Base-by-base conservation (phyloP, 371 early-diverging fungal genomes). In the Rhizomucor miehei region DNA sequence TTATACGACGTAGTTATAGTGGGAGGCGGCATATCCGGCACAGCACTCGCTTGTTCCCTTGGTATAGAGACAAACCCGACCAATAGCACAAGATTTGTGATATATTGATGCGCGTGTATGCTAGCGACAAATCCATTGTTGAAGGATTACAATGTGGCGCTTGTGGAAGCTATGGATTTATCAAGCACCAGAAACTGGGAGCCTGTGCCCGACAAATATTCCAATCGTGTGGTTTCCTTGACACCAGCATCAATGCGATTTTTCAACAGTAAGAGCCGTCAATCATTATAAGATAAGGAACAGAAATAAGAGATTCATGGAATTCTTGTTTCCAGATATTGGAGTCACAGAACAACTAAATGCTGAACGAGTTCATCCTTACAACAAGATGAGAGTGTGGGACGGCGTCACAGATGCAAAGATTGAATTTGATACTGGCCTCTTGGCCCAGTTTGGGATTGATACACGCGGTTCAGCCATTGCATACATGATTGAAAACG, bases 21-120 rank as follows among this genome's bases (percentile, higher is more conserved):
- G n/a, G 97, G 97, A 17, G 94, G 92, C 40, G 97, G 97, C n/a
- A 86, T 91, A 21, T 87, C 92, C 21, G 97, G 97, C 34, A 85
- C 85, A 14, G 88, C 93, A 9, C 71, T 93, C 23, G 95, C 94
- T 10, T 85, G 86, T 55, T 85, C 88, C 12, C 77, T 95, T 38
- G 87, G 91, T 90, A 23, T 19, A 46, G n/a, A 48, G 24, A 6
- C 35, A 44, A 29, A 29, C n/a, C n/a, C n/a, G n/a, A n/a, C n/a
- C n/a, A n/a, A n/a, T n/a, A n/a, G n/a, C n/a, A n/a, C n/a, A n/a
- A n/a, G n/a, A n/a, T n/a, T n/a, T n/a, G n/a, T n/a, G n/a, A n/a
- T n/a, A 37, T 66, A 9, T 47, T 68, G 48, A 49, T 43, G 2
- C 19, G n/a, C n/a, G 4, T 52, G 6, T n/a, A 34, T 41, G 75